Conservation (phyloP, 345 rosid species). For the Pistacia integerrima region DNA sequence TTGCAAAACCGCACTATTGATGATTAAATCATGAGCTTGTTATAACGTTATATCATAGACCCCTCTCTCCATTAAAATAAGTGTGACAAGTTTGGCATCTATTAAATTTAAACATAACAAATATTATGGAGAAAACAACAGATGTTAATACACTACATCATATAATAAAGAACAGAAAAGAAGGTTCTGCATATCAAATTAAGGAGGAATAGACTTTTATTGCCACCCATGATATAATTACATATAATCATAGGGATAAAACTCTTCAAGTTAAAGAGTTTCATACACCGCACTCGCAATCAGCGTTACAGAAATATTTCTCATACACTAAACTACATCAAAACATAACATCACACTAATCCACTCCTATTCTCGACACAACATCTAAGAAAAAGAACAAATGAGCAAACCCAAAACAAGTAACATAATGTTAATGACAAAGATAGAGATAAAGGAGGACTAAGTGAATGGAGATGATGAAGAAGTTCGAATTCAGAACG, state of each 20-base stretch:
- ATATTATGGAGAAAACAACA: too few species aligned
- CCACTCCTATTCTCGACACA: neutral
- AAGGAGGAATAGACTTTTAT: neutral
- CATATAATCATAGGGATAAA: neutral
- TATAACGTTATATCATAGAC: too few species aligned
- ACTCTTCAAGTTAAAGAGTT: neutral
- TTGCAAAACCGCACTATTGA: too few species aligned
- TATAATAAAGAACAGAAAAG: neutral
- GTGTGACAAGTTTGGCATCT: too few species aligned
- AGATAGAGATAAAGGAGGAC: conserved; percentile 37
- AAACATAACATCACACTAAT: neutral
- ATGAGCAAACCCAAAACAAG: neutral
- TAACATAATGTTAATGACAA: conserved; percentile 19
- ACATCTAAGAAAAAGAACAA: neutral
- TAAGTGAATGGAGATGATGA: conserved; percentile 30
- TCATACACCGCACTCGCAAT: neutral
- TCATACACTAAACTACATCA: neutral
- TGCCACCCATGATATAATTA: neutral
- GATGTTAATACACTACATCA: too few species aligned
- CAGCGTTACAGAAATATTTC: neutral
- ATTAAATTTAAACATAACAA: too few species aligned
- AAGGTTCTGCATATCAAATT: neutral
- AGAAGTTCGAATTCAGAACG: conserved; percentile 31
- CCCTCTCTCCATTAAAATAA: too few species aligned
- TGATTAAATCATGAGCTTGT: too few species aligned